A percentile compares a stretch with the other conserved stretches of the same genome.
phyloP scores from a whole-genome alignment of 495 filamentous ascomycete genomes.

The Annulohypoxylon stygium region DNA sequence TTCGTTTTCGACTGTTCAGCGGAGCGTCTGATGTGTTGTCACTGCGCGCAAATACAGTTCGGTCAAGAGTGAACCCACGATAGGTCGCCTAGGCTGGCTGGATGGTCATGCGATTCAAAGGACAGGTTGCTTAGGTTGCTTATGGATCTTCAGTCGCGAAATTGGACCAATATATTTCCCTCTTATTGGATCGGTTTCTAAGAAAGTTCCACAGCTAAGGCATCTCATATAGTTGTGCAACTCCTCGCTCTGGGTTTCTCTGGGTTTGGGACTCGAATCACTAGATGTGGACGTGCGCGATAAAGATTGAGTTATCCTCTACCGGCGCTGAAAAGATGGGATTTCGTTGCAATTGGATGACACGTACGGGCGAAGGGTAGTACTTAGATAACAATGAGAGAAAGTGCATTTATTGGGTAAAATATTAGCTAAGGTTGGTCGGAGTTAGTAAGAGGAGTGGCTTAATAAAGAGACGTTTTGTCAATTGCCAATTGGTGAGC shows the following conservation, averaged over 20 bases:
- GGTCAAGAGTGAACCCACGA: slow-evolving; percentile 40
- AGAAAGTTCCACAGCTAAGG: slow-evolving; percentile 41
- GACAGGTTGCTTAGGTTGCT: slow-evolving; percentile 37
- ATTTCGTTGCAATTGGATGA: slow-evolving; percentile 30
- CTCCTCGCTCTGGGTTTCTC: not conserved
- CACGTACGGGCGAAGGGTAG: not conserved
- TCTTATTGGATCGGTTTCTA: slow-evolving; percentile 33
- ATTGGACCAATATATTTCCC: slow-evolving; percentile 1
- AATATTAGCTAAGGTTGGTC: not conserved
- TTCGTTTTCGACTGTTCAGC: slow-evolving; percentile 25
- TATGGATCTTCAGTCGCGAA: slow-evolving; percentile 36
- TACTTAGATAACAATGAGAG: slow-evolving; percentile 10
- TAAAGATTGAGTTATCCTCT: slow-evolving; percentile 34
- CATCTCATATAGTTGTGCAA: slow-evolving; percentile 35
- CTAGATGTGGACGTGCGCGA: slow-evolving; percentile 36
- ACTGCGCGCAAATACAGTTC: slow-evolving; percentile 36
- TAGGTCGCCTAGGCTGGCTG: slow-evolving; percentile 26
- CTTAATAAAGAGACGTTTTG: slow-evolving; percentile 5
- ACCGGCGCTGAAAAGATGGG: slow-evolving; percentile 7
- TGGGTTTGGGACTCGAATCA: slow-evolving; percentile 5
- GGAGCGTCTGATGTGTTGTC: slow-evolving; percentile 47
- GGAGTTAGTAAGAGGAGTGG: slow-evolving; percentile 3
- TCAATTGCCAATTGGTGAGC: slow-evolving; percentile 35
- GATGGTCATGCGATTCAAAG: slow-evolving; percentile 43
- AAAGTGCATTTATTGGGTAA: slow-evolving; percentile 19